These are phyloP conservation scores for Nicotiana noctiflora DNA, from an alignment of 257 asterid genomes.

Conservation along the genomic window DNA sequence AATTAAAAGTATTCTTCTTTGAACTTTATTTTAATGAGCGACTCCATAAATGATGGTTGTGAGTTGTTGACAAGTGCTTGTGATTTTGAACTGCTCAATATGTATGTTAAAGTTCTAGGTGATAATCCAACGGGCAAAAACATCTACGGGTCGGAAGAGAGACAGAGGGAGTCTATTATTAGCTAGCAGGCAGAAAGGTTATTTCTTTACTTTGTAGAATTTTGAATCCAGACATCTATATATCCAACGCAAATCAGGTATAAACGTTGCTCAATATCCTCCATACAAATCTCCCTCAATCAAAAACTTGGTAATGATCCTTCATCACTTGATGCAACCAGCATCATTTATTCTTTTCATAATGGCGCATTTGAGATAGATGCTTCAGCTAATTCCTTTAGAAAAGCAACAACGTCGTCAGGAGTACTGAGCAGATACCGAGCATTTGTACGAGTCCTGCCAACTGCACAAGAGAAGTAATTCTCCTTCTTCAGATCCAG, in stretches of 20 bases:
- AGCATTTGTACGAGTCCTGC: conserved; percentile 74
- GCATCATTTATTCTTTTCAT: not conserved
- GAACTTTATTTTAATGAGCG: not conserved
- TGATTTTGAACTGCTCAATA: not conserved
- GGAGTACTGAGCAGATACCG: conserved; percentile 59
- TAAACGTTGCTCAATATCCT: not conserved
- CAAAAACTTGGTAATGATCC: not conserved
- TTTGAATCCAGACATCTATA: not conserved
- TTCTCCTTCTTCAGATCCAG: conserved; percentile 90
- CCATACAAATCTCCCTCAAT: not conserved
- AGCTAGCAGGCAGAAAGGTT: not conserved
- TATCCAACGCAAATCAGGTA: not conserved
- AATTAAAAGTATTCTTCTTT: not conserved
- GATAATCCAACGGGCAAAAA: not conserved
- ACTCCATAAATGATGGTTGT: not conserved
- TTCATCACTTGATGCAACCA: conserved; percentile 1
- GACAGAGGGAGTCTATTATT: not conserved
- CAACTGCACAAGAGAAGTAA: conserved; percentile 90
- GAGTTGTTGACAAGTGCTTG: not conserved
- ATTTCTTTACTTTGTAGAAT: not conserved
- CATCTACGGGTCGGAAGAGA: not conserved
- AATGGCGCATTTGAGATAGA: conserved; percentile 3
- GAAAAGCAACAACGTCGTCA: conserved; percentile 57
- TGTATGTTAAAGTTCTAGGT: not conserved
- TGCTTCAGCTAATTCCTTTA: conserved; percentile 51